These are phyloP conservation scores for Talaromyces sp. DNA, from an alignment of 2,329 filamentous ascomycete species.

Conservation along the genomic window DNA sequence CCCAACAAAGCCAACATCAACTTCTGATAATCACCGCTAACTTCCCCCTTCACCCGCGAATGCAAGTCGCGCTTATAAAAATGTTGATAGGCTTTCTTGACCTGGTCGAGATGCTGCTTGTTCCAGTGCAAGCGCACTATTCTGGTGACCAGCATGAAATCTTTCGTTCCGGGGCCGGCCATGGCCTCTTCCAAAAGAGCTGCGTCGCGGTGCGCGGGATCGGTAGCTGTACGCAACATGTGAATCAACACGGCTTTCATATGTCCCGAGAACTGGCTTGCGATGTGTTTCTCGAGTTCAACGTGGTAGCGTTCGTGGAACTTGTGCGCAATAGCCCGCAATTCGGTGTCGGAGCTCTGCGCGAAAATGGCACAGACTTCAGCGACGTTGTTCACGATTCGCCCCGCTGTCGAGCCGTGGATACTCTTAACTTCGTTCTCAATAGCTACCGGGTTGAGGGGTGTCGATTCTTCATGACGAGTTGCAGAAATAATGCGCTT, in stretches of 20 bases:
- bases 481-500: slow-evolving; percentile 72
- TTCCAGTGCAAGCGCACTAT: slow-evolving; percentile 84
- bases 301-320: slow-evolving; percentile 72
- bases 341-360: slow-evolving; percentile 72
- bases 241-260: slow-evolving; percentile 82
- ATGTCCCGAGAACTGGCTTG: slow-evolving; percentile 82
- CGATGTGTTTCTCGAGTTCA: slow-evolving; percentile 69
- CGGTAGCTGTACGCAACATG: slow-evolving; percentile 72
- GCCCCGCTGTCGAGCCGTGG: slow-evolving; percentile 70
- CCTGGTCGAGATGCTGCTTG: slow-evolving; percentile 66
- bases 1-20: slow-evolving; percentile 66
- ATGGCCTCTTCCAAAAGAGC: slow-evolving; percentile 79
- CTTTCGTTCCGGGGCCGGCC: slow-evolving; percentile 83
- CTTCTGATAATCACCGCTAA: slow-evolving; percentile 75
- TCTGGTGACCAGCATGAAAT: slow-evolving; percentile 72
- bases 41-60: slow-evolving; percentile 73
- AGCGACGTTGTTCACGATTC: slow-evolving; percentile 48
- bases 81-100: slow-evolving; percentile 73
- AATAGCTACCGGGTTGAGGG: slow-evolving; percentile 68
- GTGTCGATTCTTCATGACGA: slow-evolving; percentile 72
- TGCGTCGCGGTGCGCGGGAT: slow-evolving; percentile 83
- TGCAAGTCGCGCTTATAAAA: slow-evolving; percentile 66
- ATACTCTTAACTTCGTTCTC: slow-evolving; percentile 73
- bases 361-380: slow-evolving; percentile 73
- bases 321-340: slow-evolving; percentile 72